Evolutionary conservation across 768 basidiomycete genomes (phyloP).

Genomic region (Tricholoma flavovirens): DNA sequence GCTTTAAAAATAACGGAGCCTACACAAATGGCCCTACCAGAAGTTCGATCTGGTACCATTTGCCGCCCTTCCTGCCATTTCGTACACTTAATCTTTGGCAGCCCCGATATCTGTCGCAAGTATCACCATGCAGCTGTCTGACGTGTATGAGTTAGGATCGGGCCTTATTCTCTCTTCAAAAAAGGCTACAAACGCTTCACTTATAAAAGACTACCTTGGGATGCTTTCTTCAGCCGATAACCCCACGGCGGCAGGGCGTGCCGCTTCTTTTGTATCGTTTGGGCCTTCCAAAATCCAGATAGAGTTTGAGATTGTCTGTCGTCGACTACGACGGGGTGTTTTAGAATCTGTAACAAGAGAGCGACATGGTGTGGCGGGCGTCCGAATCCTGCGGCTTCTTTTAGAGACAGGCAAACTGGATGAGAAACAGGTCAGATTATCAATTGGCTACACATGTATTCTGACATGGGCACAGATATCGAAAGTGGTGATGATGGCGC

Average conservation of each 20-base stretch:
- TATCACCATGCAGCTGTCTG: conserved; percentile 57
- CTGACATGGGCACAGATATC: conserved; percentile 55
- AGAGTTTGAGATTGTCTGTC: conserved; percentile 69
- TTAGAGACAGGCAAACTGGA: conserved; percentile 86
- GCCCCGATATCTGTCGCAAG: conserved; percentile 64
- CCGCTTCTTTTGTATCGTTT: conserved; percentile 67
- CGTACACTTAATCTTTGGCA: conserved; percentile 19
- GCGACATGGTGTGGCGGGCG: conserved; percentile 76
- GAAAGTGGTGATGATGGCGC: conserved; percentile 88
- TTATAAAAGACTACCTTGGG: conserved; percentile 77
- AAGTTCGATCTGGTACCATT: conserved; percentile 55
- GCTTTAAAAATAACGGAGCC: conserved; percentile 64
- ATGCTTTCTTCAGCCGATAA: conserved; percentile 80
- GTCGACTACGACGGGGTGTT: conserved; percentile 60
- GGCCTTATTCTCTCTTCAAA: conserved; percentile 54
- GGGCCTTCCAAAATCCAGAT: conserved; percentile 69
- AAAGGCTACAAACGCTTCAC: conserved; percentile 51
- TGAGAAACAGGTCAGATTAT: conserved; percentile 73
- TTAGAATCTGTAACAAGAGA: conserved; percentile 78
- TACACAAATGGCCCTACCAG: conserved; percentile 54
- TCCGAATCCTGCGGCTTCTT: conserved; percentile 75
- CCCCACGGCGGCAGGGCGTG: conserved; percentile 64
- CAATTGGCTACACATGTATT: not conserved
- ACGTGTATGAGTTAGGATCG: conserved; percentile 54
- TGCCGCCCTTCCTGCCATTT: not conserved